Base-by-base conservation (phyloP, 2,329 filamentous ascomycete species). In the Hymenoscyphus scutula region DNA sequence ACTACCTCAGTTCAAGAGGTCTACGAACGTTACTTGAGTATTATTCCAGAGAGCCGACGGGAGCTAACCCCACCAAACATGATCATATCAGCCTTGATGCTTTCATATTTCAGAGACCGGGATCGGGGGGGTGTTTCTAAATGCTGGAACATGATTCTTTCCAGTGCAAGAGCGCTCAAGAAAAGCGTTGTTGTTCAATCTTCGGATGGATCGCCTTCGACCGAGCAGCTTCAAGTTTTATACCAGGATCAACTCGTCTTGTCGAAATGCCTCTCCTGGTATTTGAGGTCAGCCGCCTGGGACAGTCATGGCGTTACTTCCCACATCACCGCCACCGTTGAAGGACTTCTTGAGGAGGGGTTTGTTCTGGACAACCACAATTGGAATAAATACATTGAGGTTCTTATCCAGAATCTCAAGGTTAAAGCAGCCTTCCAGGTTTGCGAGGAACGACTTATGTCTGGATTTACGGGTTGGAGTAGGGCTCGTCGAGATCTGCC, bases 361-460 rank as follows among this genome's bases (percentile, higher is more conserved):
- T 97, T 94, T 77, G 78, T 79, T 30, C 76, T 97, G 62, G 88
- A 91, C 71, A 88, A 84, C 73, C 83, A 82, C 69, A 92, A 91
- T 68, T 96, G 92, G 92, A 95, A 96, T 73, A 81, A 84, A 58
- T 87, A 90, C 67, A 82, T 97, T 61, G 85, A 89, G 69, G 76
- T 82, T 58, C 29, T 59, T n/a, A 84, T 97, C 27, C 78, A 80
- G 15, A 80, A 86, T 60, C 81, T 82, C 54, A 80, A 82, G 54
- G 82, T 83, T 69, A 76, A 84, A 56, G 80, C 88, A 23, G 92
- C 92, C 41, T 96, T 95, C 76, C 73, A 78, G 25, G 77, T 88
- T 58, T 94, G 90, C 73, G 94, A 98, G 77, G 77, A 81, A 29
- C 84, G 86, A 64, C 86, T 98, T 61, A 96, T 97, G 84, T 82